Conservation (phyloP, 371 early-diverging fungal genomes). For the Nematocida sp. region DNA sequence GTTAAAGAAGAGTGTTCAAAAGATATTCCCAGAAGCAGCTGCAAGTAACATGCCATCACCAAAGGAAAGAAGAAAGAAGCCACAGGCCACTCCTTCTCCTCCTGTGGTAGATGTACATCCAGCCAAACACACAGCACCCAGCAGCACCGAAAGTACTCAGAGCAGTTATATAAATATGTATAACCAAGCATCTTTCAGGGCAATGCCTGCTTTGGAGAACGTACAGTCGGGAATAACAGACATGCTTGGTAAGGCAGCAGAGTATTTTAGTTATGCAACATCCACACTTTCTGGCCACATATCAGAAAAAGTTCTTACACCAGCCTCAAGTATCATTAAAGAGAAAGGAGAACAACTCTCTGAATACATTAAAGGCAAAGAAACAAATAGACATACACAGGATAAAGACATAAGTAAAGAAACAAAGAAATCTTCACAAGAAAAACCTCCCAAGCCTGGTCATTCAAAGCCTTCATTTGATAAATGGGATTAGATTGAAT, state of each 20-base stretch:
- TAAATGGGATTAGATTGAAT: conserved; percentile 31
- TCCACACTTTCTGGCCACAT: conserved; percentile 28
- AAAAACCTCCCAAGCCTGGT: not conserved
- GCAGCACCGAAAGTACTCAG: not conserved
- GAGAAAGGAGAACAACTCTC: conserved; percentile 27
- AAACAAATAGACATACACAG: conserved; percentile 4
- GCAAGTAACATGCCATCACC: not conserved
- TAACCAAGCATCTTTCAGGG: not conserved
- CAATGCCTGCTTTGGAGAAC: not conserved
- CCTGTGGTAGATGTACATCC: not conserved
- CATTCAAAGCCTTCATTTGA: conserved; percentile 7
- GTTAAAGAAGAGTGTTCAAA: conserved; percentile 57
- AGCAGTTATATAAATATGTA: conserved; percentile 28
- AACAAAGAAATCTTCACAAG: not conserved
- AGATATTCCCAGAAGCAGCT: conserved; percentile 31
- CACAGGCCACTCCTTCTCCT: conserved; percentile 1
- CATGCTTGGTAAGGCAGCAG: conserved; percentile 31
- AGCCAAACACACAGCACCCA: not conserved
- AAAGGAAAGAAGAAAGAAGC: not conserved
- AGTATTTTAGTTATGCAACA: conserved; percentile 39
- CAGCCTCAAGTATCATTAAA: conserved; percentile 25
- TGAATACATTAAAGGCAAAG: conserved; percentile 44
- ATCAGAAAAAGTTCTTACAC: conserved; percentile 50
- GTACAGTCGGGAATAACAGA: conserved; percentile 17
- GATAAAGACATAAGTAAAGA: not conserved